Evolutionary conservation across 2,329 filamentous ascomycete genomes (phyloP).

Genomic region (Scytalidium lignicola): DNA sequence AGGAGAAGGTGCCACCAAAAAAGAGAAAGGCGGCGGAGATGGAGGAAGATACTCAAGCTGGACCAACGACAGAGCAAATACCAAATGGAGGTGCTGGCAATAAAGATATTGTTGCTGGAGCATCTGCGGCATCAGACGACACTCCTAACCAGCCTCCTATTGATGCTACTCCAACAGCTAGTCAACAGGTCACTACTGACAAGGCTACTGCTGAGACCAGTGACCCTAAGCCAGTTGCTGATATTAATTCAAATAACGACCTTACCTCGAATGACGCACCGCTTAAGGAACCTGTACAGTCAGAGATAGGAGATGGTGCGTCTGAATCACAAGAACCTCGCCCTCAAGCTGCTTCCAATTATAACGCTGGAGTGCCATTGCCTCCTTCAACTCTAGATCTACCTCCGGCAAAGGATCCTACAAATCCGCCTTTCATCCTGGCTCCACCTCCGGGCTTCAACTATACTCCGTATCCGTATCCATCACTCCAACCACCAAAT

Average conservation of each 20-base stretch:
- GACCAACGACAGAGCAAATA: not conserved
- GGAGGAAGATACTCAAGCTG: constrained; percentile 13
- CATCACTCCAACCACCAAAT: constrained; percentile 9
- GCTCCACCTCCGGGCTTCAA: constrained; percentile 18
- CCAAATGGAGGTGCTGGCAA: not conserved
- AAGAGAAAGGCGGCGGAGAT: constrained; percentile 53
- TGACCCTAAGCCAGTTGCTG: not conserved
- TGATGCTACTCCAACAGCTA: not conserved
- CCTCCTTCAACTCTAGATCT: constrained; percentile 8
- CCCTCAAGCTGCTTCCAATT: not conserved
- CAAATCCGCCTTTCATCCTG: constrained; percentile 13
- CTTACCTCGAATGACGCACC: not conserved
- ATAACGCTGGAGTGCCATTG: not conserved
- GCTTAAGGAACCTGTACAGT: not conserved
- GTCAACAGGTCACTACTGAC: not conserved
- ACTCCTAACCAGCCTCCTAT: not conserved
- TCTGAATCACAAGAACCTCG: not conserved
- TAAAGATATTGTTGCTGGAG: not conserved
- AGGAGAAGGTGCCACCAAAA: constrained; percentile 40
- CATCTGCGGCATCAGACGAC: not conserved
- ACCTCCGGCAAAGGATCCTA: not conserved
- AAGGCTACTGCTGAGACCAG: not conserved
- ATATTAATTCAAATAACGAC: not conserved
- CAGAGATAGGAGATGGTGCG: not conserved
- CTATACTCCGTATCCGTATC: constrained; percentile 9